Conservation (phyloP, 2,329 filamentous ascomycete genomes). For the Fusarium tupiense region DNA sequence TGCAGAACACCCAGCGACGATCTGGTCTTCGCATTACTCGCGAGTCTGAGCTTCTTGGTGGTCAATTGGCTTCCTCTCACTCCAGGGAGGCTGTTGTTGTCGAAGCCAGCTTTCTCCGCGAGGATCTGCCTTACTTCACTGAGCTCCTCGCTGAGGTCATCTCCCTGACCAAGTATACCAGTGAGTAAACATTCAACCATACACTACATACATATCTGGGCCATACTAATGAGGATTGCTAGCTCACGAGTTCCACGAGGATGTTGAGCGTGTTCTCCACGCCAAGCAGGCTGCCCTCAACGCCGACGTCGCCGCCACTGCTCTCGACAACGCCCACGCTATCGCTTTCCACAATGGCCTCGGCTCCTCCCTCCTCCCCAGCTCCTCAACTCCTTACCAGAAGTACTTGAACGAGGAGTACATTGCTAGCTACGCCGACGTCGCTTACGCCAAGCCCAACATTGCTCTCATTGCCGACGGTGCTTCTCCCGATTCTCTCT, state of each 20-base stretch:
- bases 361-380: slow-evolving; percentile 79
- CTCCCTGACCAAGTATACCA: slow-evolving; percentile 85
- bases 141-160: slow-evolving; percentile 95
- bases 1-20: slow-evolving; percentile 84
- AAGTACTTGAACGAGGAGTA: slow-evolving; percentile 83
- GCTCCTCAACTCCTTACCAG: slow-evolving; percentile 74
- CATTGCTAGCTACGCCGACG: slow-evolving; percentile 78
- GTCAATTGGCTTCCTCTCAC: slow-evolving; percentile 87
- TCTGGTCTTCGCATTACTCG: slow-evolving; percentile 92
- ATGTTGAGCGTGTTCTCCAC: slow-evolving; percentile 81
- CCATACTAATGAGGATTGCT: slow-evolving; percentile 21
- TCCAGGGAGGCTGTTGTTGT: slow-evolving; percentile 93
- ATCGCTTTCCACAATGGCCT: slow-evolving; percentile 95
- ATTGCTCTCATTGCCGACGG: slow-evolving; percentile 93
- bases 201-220: neutral
- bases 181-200: slow-evolving; percentile 56
- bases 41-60: slow-evolving; percentile 94
- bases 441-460: slow-evolving; percentile 88
- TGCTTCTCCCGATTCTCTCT: slow-evolving; percentile 76
- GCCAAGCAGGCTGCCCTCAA: slow-evolving; percentile 79
- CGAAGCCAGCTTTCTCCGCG: slow-evolving; percentile 92
- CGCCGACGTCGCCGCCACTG: slow-evolving; percentile 70
- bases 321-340: slow-evolving; percentile 85
- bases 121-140: slow-evolving; percentile 96
- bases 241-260: slow-evolving; percentile 93